These are phyloP conservation scores for Xylaria multiplex DNA, from an alignment of 2,329 filamentous ascomycete genomes.

Conservation along the genomic window DNA sequence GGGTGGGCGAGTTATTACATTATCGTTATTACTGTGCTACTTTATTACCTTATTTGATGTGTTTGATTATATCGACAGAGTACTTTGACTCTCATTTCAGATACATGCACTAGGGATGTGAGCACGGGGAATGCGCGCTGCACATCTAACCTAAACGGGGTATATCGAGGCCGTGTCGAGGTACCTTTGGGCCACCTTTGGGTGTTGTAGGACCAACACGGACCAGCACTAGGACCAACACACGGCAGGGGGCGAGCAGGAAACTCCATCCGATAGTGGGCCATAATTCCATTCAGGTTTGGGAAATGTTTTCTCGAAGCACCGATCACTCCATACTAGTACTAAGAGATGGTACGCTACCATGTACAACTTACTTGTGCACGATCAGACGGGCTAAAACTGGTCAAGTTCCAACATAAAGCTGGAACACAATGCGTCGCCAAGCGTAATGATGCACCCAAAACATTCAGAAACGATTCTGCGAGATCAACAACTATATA, in stretches of 20 bases:
- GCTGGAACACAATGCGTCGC: constrained; percentile 11
- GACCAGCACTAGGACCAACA: not conserved
- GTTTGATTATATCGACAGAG: constrained; percentile 25
- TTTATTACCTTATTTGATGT: constrained; percentile 22
- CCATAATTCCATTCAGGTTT: constrained; percentile 31
- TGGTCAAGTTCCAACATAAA: constrained; percentile 9
- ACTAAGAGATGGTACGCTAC: no score
- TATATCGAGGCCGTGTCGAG: no score
- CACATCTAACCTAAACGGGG: constrained; percentile 14
- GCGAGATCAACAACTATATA: not conserved
- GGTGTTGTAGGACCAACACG: no score
- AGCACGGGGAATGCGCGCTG: constrained; percentile 15
- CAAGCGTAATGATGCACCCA: not conserved
- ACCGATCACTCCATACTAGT: constrained; percentile 16
- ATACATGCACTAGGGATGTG: constrained; percentile 15
- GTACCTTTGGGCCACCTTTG: no score
- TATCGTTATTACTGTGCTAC: not conserved
- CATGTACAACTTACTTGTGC: no score
- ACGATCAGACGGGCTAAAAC: constrained; percentile 10
- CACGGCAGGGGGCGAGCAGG: constrained; percentile 6
- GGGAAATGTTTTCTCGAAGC: constrained; percentile 32
- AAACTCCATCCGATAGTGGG: constrained; percentile 28
- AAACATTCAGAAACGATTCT: not conserved
- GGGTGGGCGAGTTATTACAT: constrained; percentile 25
- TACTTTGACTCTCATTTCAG: constrained; percentile 24